These are phyloP conservation scores for Backusella circina DNA, from an alignment of 192 early-diverging fungal genomes.

Conservation along the genomic window DNA sequence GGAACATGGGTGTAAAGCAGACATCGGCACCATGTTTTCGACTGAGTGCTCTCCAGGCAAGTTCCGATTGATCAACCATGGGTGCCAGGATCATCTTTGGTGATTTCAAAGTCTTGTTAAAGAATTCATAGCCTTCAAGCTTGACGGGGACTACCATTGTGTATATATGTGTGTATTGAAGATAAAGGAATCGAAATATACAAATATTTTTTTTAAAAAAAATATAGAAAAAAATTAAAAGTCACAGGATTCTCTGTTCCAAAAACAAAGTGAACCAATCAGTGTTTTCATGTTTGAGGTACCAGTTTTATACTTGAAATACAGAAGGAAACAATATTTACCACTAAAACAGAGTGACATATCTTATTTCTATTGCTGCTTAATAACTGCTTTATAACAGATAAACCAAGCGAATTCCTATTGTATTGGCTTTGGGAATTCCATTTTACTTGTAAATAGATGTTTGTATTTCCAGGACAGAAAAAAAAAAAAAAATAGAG, in stretches of 20 bases:
- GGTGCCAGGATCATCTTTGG: constrained; percentile 85
- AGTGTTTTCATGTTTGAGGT: not conserved
- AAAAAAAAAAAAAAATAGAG: not conserved
- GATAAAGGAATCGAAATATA: not conserved
- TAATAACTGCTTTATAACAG: too few species aligned
- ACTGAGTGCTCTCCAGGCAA: constrained; percentile 93
- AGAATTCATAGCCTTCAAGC: constrained; percentile 79
- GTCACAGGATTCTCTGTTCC: not conserved
- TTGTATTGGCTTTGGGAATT: too few species aligned
- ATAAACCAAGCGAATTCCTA: not conserved
- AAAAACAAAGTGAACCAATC: not conserved
- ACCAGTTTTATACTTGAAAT: not conserved
- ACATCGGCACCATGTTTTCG: constrained; percentile 80
- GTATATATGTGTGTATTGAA: not conserved
- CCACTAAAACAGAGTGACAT: too few species aligned
- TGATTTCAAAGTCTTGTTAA: constrained; percentile 57
- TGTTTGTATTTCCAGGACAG: not conserved
- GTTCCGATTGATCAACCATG: constrained; percentile 97
- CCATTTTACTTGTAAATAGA: not conserved
- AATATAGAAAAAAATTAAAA: not conserved
- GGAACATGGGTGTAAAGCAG: constrained; percentile 98
- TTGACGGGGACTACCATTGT: constrained; percentile 33
- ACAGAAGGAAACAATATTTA: too few species aligned
- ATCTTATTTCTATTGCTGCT: not conserved
- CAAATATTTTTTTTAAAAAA: constrained; percentile 1